A percentile compares a stretch with the other conserved stretches of the same genome.
Conservation (phyloP, 2,329 filamentous ascomycete species). For the Exutisphaerella laricina region DNA sequence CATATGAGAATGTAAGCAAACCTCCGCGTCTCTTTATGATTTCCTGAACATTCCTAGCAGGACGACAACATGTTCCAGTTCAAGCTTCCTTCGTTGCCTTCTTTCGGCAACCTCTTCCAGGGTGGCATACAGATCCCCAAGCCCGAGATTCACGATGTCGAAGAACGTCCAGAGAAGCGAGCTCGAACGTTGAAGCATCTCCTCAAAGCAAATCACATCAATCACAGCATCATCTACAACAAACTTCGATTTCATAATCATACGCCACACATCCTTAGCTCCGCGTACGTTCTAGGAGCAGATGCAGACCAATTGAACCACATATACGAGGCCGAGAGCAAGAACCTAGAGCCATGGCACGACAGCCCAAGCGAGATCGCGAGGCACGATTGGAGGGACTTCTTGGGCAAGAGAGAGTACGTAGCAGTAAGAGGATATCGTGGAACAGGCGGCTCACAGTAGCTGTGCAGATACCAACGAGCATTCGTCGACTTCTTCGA, state of each 20-base stretch:
- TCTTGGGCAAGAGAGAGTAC: constrained; percentile 65
- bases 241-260: constrained; percentile 74
- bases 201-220: constrained; percentile 84
- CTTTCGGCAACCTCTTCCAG: constrained; percentile 21
- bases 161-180: constrained; percentile 71
- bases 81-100: constrained; percentile 26
- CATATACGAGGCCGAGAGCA: constrained; percentile 72
- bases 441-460: constrained; percentile 4
- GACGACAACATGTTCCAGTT: constrained; percentile 26
- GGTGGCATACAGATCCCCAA: constrained; percentile 51
- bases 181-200: constrained; percentile 84
- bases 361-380: constrained; percentile 81
- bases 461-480: constrained; percentile 62
- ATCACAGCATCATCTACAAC: constrained; percentile 77
- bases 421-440: constrained; percentile 16
- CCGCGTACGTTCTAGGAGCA: constrained; percentile 80
- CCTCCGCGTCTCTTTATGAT: too few species aligned
- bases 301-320: constrained; percentile 65
- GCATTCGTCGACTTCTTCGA: constrained; percentile 95
- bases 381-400: constrained; percentile 79
- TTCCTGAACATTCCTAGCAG: not conserved
- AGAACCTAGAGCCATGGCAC: constrained; percentile 69
- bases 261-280: constrained; percentile 71
- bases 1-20: not conserved
- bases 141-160: constrained; percentile 70